These are phyloP conservation scores for Chrysoporthe cubensis DNA, from an alignment of 2,329 filamentous ascomycete genomes.

Conservation along the genomic window DNA sequence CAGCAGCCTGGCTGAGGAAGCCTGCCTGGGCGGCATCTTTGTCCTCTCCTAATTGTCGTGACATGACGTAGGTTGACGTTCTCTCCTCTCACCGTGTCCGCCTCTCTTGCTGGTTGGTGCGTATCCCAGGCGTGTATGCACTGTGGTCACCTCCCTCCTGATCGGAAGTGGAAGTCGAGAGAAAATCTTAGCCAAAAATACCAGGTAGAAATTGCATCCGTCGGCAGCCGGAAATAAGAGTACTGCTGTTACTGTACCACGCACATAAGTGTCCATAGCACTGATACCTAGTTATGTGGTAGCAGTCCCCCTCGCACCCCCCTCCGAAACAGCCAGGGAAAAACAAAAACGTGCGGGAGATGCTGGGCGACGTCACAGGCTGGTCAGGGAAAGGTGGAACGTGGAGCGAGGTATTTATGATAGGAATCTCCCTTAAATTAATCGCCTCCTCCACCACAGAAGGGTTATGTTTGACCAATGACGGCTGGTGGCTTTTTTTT, in stretches of 20 bases:
- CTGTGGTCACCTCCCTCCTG: neutral
- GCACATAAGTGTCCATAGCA: too few relatives aligned
- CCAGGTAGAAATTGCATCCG: neutral
- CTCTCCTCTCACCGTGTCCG: neutral
- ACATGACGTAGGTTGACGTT: conserved; percentile 2
- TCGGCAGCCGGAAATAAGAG: neutral
- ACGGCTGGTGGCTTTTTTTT: neutral
- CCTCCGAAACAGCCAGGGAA: too few relatives aligned
- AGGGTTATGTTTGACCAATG: neutral
- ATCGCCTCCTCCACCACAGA: neutral
- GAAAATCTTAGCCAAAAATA: neutral
- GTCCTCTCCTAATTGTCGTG: neutral
- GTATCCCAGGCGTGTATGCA: neutral
- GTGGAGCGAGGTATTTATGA: conserved; percentile 1
- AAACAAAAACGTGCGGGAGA: neutral
- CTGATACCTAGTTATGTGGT: too few relatives aligned
- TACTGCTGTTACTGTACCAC: neutral
- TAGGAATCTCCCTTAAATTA: neutral
- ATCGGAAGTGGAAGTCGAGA: neutral
- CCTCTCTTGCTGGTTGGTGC: neutral
- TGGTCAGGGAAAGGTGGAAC: neutral
- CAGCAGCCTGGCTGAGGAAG: too few relatives aligned
- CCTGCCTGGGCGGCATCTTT: neutral
- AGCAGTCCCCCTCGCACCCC: too few relatives aligned
- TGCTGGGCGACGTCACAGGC: conserved; percentile 1